These are phyloP conservation scores for Nitzschia palea DNA, from an alignment of 108 stramenopile genomes.

Conservation along the genomic window DNA sequence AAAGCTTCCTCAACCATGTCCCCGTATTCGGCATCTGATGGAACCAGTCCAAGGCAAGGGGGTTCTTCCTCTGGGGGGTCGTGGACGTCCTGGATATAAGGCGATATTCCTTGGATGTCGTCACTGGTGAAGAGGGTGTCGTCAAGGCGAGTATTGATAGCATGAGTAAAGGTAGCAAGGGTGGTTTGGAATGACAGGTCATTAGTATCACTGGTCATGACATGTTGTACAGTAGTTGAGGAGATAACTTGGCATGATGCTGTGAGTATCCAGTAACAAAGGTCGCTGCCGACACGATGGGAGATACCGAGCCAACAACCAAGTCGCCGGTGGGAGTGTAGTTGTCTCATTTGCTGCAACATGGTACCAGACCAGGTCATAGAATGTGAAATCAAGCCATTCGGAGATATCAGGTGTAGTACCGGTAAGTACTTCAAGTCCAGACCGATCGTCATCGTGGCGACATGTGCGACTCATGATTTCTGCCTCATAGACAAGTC, in stretches of 20 bases:
- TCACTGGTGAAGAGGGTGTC: too few relatives aligned
- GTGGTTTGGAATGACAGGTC: neutral
- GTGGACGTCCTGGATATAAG: neutral
- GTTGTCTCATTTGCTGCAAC: neutral
- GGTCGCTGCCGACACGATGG: slow-evolving; percentile 25
- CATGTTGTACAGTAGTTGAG: slow-evolving; percentile 31
- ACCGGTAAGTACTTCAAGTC: slow-evolving; percentile 36
- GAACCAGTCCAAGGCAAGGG: neutral
- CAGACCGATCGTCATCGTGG: slow-evolving; percentile 1
- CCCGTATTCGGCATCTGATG: neutral
- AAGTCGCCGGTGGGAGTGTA: slow-evolving; percentile 6
- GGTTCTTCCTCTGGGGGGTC: too few relatives aligned
- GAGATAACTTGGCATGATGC: slow-evolving; percentile 18
- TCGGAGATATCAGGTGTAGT: slow-evolving; percentile 40
- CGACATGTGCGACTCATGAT: slow-evolving; percentile 2
- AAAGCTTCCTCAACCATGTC: neutral
- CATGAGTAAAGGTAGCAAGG: too few relatives aligned
- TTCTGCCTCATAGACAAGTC: slow-evolving; percentile 11
- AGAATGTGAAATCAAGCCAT: slow-evolving; percentile 38
- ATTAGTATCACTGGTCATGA: slow-evolving; percentile 22
- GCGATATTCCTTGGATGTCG: too few relatives aligned
- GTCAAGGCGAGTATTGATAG: too few relatives aligned
- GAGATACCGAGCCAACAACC: slow-evolving; percentile 45
- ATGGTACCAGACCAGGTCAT: slow-evolving; percentile 46
- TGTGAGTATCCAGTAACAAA: slow-evolving; percentile 42